Conservation (phyloP, 257 asterid genomes). For the Ehretia macrophylla region DNA sequence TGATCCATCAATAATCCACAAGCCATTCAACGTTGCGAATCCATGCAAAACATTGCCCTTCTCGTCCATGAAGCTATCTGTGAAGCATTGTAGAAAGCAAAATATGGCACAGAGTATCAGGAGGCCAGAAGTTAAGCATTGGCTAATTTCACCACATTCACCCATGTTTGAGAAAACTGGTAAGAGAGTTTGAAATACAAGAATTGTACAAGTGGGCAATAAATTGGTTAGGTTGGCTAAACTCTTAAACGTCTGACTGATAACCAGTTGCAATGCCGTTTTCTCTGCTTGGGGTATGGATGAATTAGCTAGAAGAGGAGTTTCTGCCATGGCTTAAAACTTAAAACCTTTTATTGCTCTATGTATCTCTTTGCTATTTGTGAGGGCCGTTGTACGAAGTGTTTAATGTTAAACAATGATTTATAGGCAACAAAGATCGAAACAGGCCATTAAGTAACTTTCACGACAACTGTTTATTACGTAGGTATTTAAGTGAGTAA, state of each 20-base stretch:
- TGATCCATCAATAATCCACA: conserved; percentile 91
- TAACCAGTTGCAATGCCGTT: background rate
- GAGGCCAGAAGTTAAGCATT: background rate
- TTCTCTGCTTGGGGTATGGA: background rate
- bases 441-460: too few species aligned
- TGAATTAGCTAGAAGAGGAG: background rate
- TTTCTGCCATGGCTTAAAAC: background rate
- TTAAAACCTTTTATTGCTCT: too few species aligned
- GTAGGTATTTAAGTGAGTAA: too few species aligned
- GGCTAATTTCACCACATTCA: background rate
- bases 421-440: too few species aligned
- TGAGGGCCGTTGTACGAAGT: too few species aligned
- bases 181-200: background rate
- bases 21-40: conserved; percentile 22
- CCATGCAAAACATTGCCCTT: background rate
- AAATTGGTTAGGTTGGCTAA: background rate
- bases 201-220: background rate
- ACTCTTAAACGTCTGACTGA: background rate
- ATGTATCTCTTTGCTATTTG: too few species aligned
- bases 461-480: too few species aligned
- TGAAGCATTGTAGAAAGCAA: conserved; percentile 1
- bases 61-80: background rate
- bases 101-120: background rate
- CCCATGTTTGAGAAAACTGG: background rate
- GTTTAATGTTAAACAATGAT: too few species aligned